Base-by-base conservation (phyloP, 176 grass and related monocot species). In the Lolium rigidum region DNA sequence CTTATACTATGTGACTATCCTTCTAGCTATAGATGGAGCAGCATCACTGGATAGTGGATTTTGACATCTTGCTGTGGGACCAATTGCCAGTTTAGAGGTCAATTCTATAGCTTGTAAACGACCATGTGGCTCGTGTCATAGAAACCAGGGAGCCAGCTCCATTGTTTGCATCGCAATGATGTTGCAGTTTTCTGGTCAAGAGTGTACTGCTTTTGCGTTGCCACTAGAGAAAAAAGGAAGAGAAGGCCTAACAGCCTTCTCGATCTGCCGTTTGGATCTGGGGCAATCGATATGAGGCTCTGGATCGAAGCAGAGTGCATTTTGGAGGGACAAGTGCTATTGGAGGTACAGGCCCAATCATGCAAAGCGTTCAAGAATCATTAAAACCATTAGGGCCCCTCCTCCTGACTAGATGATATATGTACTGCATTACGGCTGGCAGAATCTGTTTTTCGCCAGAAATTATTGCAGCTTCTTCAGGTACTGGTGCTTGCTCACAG, bases 371-470 rank as follows among this genome's bases (percentile, higher is more conserved):
- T 88, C 90, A 85, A 75, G 77, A 70, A 81, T 77, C 90, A 91
- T 88, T 88, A 88, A 84, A 47, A 58, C 14, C 61, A 64, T 51
- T 64, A 48, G 77, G 89, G 86, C 46, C 71, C 68, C 64, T 59
- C 56, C 56, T 63, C 79, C 77, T 78, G 77, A 85, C 82, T 68
- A 59, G 74, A 77, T 72, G 86, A 91, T 54, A 91, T 91, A 86
- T 91, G 82, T 88, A 91, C 89, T 88, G 86, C 90, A 88, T 91
- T 91, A 88, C 77, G 86, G 82, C 82, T 88, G 90, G 90, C 85
- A 88, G 90, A 87, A 91, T 80, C 76, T 91, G 85, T 84, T 87
- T 80, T 85, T 57, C 38, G 66, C 80, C 22, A 87, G 80, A 88
- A 91, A 88, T 91, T 71, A 91, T 91, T 88, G 82, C 86, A 91